A percentile compares a stretch with the other conserved stretches of the same genome.
phyloP scores from a whole-genome alignment of 2,329 filamentous ascomycete genomes.

The Pleurostoma richardsiae region DNA sequence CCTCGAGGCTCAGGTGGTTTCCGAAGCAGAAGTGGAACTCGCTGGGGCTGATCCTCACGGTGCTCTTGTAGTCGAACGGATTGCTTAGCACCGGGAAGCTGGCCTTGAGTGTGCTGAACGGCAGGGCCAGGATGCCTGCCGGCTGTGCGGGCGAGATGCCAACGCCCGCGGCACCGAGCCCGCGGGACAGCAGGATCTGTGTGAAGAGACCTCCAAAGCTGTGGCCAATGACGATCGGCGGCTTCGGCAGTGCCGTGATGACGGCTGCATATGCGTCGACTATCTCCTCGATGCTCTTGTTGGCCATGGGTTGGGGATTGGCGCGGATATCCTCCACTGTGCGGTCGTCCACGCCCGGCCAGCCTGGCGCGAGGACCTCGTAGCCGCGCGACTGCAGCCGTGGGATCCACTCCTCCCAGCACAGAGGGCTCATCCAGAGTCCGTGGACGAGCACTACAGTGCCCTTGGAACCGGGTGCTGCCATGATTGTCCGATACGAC shows the following conservation, averaged over 20 bases:
- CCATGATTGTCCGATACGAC: background rate
- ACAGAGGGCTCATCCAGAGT: constrained; percentile 16
- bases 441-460: constrained; percentile 15
- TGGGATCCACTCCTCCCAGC: constrained; percentile 15
- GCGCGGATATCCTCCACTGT: constrained; percentile 12
- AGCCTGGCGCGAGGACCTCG: constrained; percentile 14
- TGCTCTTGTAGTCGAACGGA: constrained; percentile 9
- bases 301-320: constrained; percentile 9
- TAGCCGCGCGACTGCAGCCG: constrained; percentile 10
- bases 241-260: constrained; percentile 10
- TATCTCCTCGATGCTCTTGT: constrained; percentile 11
- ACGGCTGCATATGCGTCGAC: constrained; percentile 13
- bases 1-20: constrained; percentile 10
- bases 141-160: constrained; percentile 12
- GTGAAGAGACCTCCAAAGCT: constrained; percentile 16
- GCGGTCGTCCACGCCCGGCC: constrained; percentile 15
- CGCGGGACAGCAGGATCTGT: constrained; percentile 12
- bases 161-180: constrained; percentile 10
- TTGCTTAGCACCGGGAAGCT: constrained; percentile 9
- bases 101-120: constrained; percentile 11
- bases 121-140: constrained; percentile 11
- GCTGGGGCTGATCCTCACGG: constrained; percentile 9
- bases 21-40: constrained; percentile 16
- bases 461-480: constrained; percentile 1
- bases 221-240: constrained; percentile 15